Conservation (phyloP, 768 basidiomycete genomes). For the Royoungia palumana region DNA sequence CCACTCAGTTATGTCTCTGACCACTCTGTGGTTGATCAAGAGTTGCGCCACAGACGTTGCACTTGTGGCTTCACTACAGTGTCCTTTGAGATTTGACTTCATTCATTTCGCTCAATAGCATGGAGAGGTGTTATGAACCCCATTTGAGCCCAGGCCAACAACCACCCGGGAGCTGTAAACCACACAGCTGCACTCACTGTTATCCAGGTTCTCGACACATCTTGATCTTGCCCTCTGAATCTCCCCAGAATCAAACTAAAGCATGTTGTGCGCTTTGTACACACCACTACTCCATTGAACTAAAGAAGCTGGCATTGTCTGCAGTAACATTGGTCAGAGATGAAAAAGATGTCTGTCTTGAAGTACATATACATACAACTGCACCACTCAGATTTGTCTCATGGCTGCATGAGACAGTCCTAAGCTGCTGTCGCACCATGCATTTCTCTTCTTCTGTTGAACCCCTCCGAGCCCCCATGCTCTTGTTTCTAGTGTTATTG, state of each 20-base stretch:
- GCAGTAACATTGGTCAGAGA: conserved; percentile 69
- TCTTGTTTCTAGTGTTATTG: too few species aligned
- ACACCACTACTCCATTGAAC: conserved; percentile 23
- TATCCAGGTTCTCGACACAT: conserved; percentile 68
- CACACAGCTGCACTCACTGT: conserved; percentile 52
- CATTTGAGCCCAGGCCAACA: conserved; percentile 46
- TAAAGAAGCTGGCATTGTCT: not conserved
- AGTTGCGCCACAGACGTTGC: conserved; percentile 60
- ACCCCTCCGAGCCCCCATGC: too few species aligned
- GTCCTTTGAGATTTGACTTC: conserved; percentile 2
- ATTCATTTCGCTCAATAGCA: not conserved
- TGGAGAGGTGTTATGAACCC: conserved; percentile 54
- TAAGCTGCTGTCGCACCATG: too few species aligned
- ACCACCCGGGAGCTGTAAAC: conserved; percentile 36
- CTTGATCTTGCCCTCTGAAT: conserved; percentile 43
- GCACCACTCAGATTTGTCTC: too few species aligned
- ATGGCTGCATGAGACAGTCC: too few species aligned
- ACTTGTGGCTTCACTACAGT: conserved; percentile 71
- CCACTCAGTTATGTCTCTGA: too few species aligned
- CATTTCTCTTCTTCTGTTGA: too few species aligned
- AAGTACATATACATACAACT: too few species aligned
- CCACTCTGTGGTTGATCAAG: too few species aligned
- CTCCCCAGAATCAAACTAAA: conserved; percentile 47
- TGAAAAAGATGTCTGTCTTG: conserved; percentile 60
- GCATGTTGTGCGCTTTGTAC: conserved; percentile 76